A percentile compares a stretch with the other conserved stretches of the same genome.
Conservation (phyloP, 2,329 filamentous ascomycete genomes). For the Tolypocladium album region DNA sequence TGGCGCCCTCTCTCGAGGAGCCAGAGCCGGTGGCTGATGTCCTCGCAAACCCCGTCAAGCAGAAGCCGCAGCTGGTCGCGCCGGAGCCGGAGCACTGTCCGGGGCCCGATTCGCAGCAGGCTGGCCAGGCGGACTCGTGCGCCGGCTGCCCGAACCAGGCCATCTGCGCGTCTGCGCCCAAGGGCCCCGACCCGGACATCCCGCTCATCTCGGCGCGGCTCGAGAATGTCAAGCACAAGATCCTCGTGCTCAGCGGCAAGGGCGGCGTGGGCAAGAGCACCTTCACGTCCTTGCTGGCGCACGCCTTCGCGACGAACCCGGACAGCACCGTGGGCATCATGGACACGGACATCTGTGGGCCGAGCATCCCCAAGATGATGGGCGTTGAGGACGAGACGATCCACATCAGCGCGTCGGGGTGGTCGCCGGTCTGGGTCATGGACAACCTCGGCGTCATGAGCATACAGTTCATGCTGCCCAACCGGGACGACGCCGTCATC, state of each 20-base stretch:
- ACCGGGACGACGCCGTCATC: conserved; percentile 88
- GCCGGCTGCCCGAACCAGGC: conserved; percentile 91
- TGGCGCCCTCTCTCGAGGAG: conserved; percentile 76
- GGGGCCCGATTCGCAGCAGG: conserved; percentile 68
- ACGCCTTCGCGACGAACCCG: conserved; percentile 77
- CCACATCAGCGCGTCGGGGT: conserved; percentile 77
- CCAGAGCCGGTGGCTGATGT: conserved; percentile 57
- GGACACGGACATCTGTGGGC: conserved; percentile 97
- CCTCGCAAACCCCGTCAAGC: conserved; percentile 64
- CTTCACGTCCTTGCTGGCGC: conserved; percentile 77
- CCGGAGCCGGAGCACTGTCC: conserved; percentile 96
- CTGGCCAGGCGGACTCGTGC: conserved; percentile 70
- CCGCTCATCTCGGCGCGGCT: conserved; percentile 78
- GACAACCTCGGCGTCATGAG: conserved; percentile 96
- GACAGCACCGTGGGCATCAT: conserved; percentile 80
- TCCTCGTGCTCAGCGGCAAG: conserved; percentile 87
- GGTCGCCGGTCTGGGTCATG: conserved; percentile 90
- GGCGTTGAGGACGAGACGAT: conserved; percentile 90
- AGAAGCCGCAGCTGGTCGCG: conserved; percentile 75
- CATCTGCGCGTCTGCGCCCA: conserved; percentile 89
- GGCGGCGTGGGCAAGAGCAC: conserved; percentile 96
- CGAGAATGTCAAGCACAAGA: conserved; percentile 75
- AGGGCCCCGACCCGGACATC: conserved; percentile 92
- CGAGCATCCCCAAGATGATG: conserved; percentile 98
- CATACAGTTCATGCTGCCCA: conserved; percentile 96